A percentile compares a stretch with the other conserved stretches of the same genome.
Conservation (phyloP, 192 early-diverging fungal genomes). For the Obelidium mucronatum region DNA sequence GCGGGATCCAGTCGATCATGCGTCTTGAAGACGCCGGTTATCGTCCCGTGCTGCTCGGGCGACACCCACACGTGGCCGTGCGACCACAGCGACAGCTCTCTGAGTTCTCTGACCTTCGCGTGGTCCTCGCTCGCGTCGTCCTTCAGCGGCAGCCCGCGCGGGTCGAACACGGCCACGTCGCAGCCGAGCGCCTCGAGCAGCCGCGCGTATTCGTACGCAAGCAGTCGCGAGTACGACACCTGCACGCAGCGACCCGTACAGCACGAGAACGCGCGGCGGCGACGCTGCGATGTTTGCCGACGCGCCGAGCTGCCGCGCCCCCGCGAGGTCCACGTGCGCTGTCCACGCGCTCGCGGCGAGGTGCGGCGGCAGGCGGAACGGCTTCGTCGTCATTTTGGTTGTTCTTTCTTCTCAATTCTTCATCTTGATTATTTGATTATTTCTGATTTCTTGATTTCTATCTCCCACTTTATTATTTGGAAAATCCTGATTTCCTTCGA, state of each 20-base stretch:
- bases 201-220: slow-evolving; percentile 59
- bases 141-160: slow-evolving; percentile 56
- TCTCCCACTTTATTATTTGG: too few species aligned
- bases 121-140: slow-evolving; percentile 58
- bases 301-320: background rate
- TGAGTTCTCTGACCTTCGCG: slow-evolving; percentile 57
- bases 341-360: background rate
- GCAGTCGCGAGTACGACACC: slow-evolving; percentile 56
- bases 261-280: slow-evolving; percentile 39
- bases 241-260: slow-evolving; percentile 59
- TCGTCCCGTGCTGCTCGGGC: slow-evolving; percentile 60
- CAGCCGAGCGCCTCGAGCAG: slow-evolving; percentile 57
- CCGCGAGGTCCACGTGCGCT: background rate
- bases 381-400: background rate
- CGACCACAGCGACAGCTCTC: slow-evolving; percentile 58
- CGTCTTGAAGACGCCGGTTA: slow-evolving; percentile 64
- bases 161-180: slow-evolving; percentile 59
- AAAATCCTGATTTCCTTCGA: too few species aligned
- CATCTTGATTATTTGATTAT: too few species aligned
- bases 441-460: too few species aligned
- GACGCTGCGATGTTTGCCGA: background rate
- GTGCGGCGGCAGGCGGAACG: background rate
- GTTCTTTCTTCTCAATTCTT: too few species aligned
- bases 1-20: slow-evolving; percentile 61
- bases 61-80: slow-evolving; percentile 61